Evolutionary conservation across 768 basidiomycete species (phyloP).

Genomic region (Suillus tomentosus): DNA sequence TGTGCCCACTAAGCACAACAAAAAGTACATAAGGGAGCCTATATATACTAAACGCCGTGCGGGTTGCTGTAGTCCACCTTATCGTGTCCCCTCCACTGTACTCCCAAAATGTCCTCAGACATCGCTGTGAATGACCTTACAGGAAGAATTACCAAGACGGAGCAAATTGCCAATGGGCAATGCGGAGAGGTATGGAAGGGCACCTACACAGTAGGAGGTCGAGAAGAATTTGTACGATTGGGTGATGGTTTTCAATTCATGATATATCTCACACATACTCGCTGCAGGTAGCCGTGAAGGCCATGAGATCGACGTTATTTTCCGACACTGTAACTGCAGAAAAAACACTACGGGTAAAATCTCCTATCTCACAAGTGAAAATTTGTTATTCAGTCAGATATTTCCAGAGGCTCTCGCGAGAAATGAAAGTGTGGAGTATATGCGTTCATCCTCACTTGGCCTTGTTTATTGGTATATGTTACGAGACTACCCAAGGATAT

Average conservation of each 20-base stretch:
- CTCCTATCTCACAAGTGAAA: not conserved
- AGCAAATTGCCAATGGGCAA: not conserved
- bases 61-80: not conserved
- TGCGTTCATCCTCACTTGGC: conserved; percentile 26
- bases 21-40: not conserved
- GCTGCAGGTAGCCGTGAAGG: not conserved
- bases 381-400: not conserved
- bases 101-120: not conserved
- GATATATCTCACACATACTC: not conserved
- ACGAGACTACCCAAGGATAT: conserved; percentile 19
- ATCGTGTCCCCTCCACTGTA: not conserved
- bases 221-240: not conserved
- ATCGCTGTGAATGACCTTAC: not conserved
- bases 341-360: conserved; percentile 3
- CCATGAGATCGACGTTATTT: not conserved
- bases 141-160: not conserved
- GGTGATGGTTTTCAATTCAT: not conserved
- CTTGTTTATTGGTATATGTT: conserved; percentile 28
- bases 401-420: conserved; percentile 29
- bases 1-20: not conserved
- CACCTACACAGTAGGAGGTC: not conserved
- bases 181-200: not conserved
- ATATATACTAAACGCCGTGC: not conserved
- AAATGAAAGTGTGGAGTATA: conserved; percentile 29
- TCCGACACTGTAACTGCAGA: not conserved